Percentiles rank a stretch among this genome's conserved stretches.
Conservation (phyloP, 2,329 filamentous ascomycete genomes). For the Aspergillus sojae region DNA sequence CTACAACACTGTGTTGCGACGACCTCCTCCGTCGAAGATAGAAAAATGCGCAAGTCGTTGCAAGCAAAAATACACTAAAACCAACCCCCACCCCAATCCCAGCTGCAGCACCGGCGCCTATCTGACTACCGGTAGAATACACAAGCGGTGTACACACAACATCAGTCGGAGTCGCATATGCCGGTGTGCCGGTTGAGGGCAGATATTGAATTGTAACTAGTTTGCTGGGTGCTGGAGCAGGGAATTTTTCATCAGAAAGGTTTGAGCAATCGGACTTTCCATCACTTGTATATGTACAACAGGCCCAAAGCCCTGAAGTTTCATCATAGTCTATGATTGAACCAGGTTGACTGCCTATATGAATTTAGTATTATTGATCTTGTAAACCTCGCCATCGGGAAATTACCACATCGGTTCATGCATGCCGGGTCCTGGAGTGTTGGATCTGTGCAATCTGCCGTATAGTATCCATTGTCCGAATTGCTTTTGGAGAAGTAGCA, state of each 20-base stretch:
- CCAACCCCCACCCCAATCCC: constrained; percentile 13
- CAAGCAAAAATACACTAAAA: background rate
- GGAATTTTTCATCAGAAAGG: constrained; percentile 8
- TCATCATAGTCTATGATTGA: background rate
- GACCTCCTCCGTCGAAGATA: background rate
- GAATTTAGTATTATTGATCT: background rate
- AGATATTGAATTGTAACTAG: constrained; percentile 15
- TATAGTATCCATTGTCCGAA: constrained; percentile 6
- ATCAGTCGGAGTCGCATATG: background rate
- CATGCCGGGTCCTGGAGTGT: constrained; percentile 11
- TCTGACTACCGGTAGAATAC: background rate
- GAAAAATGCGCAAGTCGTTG: background rate
- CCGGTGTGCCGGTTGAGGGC: background rate
- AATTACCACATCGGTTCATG: constrained; percentile 14
- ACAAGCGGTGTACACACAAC: background rate
- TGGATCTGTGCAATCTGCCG: constrained; percentile 15
- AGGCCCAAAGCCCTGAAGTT: constrained; percentile 7
- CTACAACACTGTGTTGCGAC: background rate
- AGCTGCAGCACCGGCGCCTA: constrained; percentile 4
- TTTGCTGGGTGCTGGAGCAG: constrained; percentile 7
- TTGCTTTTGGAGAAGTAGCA: background rate
- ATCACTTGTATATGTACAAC: constrained; percentile 3
- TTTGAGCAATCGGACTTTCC: constrained; percentile 7
- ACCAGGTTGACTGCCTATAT: background rate
- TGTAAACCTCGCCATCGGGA: background rate